Evolutionary conservation across 192 early-diverging fungal genomes (phyloP).

Genomic region (Piromyces finnis): DNA sequence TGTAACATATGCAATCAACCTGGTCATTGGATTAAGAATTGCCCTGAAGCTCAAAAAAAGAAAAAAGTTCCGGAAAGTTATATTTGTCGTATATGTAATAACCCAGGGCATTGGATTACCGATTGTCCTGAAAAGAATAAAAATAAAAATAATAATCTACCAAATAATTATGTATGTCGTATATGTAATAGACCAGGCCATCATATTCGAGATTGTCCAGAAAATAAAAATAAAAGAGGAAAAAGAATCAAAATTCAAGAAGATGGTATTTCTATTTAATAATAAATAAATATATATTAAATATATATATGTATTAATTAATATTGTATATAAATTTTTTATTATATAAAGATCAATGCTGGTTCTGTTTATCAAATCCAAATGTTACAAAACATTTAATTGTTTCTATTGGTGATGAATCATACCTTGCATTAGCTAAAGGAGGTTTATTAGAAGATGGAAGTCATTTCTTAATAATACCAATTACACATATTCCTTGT

Average conservation of each 20-base stretch:
- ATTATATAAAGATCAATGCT: slow-evolving; percentile 35
- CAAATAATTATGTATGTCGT: slow-evolving; percentile 21
- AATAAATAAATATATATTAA: neutral
- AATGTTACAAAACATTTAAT: slow-evolving; percentile 80
- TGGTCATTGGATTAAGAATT: slow-evolving; percentile 24
- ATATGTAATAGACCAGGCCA: slow-evolving; percentile 28
- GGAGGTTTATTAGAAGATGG: slow-evolving; percentile 65
- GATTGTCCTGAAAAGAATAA: slow-evolving; percentile 35
- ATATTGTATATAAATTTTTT: too few relatives aligned
- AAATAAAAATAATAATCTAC: slow-evolving; percentile 14
- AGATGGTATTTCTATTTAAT: neutral
- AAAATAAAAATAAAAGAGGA: slow-evolving; percentile 2
- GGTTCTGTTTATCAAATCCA: slow-evolving; percentile 92
- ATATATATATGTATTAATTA: too few relatives aligned
- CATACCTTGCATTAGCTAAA: slow-evolving; percentile 74
- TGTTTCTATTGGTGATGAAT: slow-evolving; percentile 57
- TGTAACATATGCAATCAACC: slow-evolving; percentile 19
- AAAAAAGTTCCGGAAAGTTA: slow-evolving; percentile 22
- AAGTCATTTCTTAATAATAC: slow-evolving; percentile 63
- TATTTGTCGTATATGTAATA: slow-evolving; percentile 35
- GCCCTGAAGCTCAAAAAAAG: slow-evolving; percentile 7
- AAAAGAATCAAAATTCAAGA: neutral
- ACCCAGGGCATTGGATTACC: slow-evolving; percentile 42
- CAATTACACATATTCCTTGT: slow-evolving; percentile 25
- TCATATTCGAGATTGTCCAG: slow-evolving; percentile 24